Evolutionary conservation across 805 yeast genomes (phyloP).

Genomic region (Isabelozyma heimii): DNA sequence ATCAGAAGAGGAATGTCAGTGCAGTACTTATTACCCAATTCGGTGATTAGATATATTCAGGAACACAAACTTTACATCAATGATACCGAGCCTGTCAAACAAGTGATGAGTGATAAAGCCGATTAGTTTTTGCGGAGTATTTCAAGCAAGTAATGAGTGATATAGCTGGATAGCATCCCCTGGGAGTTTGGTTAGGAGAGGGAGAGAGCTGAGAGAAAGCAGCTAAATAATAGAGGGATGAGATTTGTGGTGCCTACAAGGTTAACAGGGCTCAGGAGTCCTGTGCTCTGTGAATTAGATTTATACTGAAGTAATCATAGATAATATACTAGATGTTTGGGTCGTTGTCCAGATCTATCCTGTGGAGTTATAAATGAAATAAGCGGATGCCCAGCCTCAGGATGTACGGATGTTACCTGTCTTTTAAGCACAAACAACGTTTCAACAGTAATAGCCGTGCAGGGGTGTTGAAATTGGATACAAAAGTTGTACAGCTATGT

Average conservation of each 20-base stretch:
- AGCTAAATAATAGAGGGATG: not conserved
- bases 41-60: slow-evolving; percentile 91
- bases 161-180: not conserved
- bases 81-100: slow-evolving; percentile 89
- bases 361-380: too few relatives aligned
- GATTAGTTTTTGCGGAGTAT: slow-evolving; percentile 9
- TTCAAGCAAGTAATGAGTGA: not conserved
- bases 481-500: too few relatives aligned
- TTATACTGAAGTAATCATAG: too few relatives aligned
- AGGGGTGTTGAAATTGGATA: too few relatives aligned
- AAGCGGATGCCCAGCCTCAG: too few relatives aligned
- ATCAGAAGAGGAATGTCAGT: slow-evolving; percentile 95
- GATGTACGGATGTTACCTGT: too few relatives aligned
- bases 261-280: too few relatives aligned
- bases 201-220: not conserved
- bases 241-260: not conserved
- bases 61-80: slow-evolving; percentile 83
- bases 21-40: slow-evolving; percentile 88
- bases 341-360: too few relatives aligned
- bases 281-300: too few relatives aligned
- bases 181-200: not conserved
- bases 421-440: too few relatives aligned
- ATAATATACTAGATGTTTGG: too few relatives aligned
- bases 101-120: slow-evolving; percentile 50
- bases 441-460: too few relatives aligned